Base-by-base conservation (phyloP, 2,329 filamentous ascomycete species). In the Trichoderma lentiforme region DNA sequence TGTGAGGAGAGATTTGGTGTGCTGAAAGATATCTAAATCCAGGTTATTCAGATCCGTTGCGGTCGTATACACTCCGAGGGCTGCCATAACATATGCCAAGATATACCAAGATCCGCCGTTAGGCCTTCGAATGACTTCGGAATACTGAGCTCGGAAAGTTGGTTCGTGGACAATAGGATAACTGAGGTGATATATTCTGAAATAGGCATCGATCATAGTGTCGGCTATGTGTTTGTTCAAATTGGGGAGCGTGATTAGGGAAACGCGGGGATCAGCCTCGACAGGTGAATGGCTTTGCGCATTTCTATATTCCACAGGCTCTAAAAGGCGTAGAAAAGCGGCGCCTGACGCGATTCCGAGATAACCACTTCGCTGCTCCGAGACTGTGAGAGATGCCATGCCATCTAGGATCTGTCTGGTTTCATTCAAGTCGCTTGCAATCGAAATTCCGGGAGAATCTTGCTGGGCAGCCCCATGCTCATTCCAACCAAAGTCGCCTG, bases 101-200 rank as follows among this genome's bases (percentile, higher is more conserved):
- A 80, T 76, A 1, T 76, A 77, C 78, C 78, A 80, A 56, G 76
- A 79, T 15, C 76, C 66, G 3, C 77, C 77, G n/a, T 76, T 78
- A 7, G 80, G 80, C 6, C 80, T 75, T 8, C 76, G 74, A 21
- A 82, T 79, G 8, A 81, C 76, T 60, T 81, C 79, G 24, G 76
- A 77, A 63, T 80, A 78, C 67, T 79, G 76, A 7, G 78, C 82
- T 15, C 84, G 79, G 71, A 86, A 86, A 0, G 82, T 83, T 3
- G 82, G 79, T 67, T 86, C 84, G 66, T 86, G 83, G 2, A 86
- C 74, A 8, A 86, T 80, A 0, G 84, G 85, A 71, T 85, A 86
- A 32, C 80, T 82, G 24, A 81, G 75, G 73, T 86, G 84, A 73
- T 84, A 85, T 21, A 81, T 77, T 1, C 77, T 74, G 71, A 86